phyloP scores from a whole-genome alignment of 768 basidiomycete species.

The Lyophyllum decastes region DNA sequence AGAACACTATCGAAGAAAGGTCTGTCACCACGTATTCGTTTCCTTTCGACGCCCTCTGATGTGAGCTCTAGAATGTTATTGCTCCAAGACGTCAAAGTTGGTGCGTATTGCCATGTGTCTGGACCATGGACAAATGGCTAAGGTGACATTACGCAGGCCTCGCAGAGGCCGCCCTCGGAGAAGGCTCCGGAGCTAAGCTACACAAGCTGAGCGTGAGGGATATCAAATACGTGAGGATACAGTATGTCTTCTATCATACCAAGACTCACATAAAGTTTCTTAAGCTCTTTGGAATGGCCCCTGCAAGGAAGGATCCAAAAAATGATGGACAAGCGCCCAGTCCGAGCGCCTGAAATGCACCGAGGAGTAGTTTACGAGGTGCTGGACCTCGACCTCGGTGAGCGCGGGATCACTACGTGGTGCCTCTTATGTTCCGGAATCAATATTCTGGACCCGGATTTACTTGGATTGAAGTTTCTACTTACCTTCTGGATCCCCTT shows the following conservation, averaged over 20 bases:
- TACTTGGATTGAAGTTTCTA: neutral
- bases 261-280: neutral
- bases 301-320: conserved; percentile 9
- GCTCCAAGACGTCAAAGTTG: conserved; percentile 68
- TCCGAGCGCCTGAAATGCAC: neutral
- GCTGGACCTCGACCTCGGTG: neutral
- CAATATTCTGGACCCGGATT: neutral
- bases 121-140: neutral
- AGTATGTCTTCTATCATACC: neutral
- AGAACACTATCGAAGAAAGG: conserved; percentile 78
- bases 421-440: neutral
- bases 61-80: conserved; percentile 53
- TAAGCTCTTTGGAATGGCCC: conserved; percentile 40
- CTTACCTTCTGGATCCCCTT: neutral
- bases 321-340: neutral
- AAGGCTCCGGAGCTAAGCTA: conserved; percentile 61
- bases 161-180: conserved; percentile 70
- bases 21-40: conserved; percentile 26
- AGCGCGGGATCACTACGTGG: neutral
- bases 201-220: conserved; percentile 71
- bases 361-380: neutral
- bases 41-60: neutral
- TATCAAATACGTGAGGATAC: conserved; percentile 53
- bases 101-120: conserved; percentile 28
- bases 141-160: conserved; percentile 38